Evolutionary conservation across 139 green algal genomes (phyloP).

Genomic region (Asterochloris erici): DNA sequence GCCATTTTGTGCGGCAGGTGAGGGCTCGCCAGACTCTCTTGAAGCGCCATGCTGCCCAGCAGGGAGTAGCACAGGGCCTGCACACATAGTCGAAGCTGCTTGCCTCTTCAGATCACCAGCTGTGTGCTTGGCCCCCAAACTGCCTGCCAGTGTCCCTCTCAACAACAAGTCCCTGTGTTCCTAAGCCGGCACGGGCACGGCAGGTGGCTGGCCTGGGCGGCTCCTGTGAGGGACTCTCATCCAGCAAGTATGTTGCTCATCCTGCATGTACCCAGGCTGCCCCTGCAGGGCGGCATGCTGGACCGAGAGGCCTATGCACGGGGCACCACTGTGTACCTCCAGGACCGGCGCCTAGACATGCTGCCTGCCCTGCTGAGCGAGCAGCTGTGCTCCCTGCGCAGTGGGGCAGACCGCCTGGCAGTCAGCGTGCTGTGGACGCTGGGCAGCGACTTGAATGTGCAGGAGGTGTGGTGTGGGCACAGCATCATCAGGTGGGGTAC

Average conservation of each 20-base stretch:
- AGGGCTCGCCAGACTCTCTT: neutral
- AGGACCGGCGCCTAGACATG: constrained; percentile 59
- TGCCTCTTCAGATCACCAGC: neutral
- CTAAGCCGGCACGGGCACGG: too few relatives aligned
- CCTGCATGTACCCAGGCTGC: too few relatives aligned
- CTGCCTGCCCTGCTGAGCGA: constrained; percentile 54
- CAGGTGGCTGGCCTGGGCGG: too few relatives aligned
- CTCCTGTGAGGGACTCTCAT: too few relatives aligned
- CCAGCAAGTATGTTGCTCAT: too few relatives aligned
- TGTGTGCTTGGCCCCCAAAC: neutral
- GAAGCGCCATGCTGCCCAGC: neutral
- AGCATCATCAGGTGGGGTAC: constrained; percentile 49
- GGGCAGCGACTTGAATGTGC: constrained; percentile 26
- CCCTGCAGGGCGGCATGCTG: constrained; percentile 31
- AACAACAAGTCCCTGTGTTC: too few relatives aligned
- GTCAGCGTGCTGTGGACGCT: constrained; percentile 65
- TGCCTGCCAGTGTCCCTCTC: neutral
- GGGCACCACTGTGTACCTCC: constrained; percentile 52
- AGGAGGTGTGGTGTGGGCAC: constrained; percentile 55
- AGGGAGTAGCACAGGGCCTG: neutral
- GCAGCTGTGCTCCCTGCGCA: constrained; percentile 60
- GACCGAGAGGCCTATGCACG: constrained; percentile 47
- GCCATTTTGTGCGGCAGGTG: constrained; percentile 45
- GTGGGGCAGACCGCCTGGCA: constrained; percentile 47
- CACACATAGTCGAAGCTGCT: neutral